These are phyloP conservation scores for Tetracladium marchalianum DNA, from an alignment of 495 filamentous ascomycete genomes.

Conservation along the genomic window DNA sequence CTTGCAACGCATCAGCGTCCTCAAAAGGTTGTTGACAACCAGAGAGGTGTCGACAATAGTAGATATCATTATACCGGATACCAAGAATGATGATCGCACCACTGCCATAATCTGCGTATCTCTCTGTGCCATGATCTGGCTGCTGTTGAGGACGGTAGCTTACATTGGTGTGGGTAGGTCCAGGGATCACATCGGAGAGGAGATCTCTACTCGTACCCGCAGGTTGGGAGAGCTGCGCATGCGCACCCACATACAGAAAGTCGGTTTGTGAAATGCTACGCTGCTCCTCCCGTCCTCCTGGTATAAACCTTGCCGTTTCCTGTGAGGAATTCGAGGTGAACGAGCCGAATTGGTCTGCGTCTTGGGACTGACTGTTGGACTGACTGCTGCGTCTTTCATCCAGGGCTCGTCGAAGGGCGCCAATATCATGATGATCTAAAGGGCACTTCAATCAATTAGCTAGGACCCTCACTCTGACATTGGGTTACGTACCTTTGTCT, in stretches of 20 bases:
- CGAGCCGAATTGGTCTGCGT: neutral
- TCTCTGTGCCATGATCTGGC: neutral
- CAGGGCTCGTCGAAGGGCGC: slow-evolving; percentile 1
- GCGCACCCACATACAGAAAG: neutral
- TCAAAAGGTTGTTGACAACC: slow-evolving; percentile 8
- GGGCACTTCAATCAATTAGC: slow-evolving; percentile 12
- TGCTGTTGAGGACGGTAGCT: neutral
- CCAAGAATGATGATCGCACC: slow-evolving; percentile 12
- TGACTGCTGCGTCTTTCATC: neutral
- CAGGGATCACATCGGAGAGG: neutral
- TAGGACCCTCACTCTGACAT: neutral
- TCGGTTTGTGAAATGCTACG: neutral
- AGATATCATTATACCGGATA: neutral
- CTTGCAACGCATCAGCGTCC: slow-evolving; percentile 8
- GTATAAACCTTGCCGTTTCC: neutral
- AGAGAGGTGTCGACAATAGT: slow-evolving; percentile 9
- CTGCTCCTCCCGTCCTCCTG: neutral
- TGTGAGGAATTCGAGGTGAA: slow-evolving; percentile 5
- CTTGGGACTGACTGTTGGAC: neutral
- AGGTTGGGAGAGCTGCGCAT: no score
- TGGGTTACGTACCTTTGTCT: slow-evolving; percentile 9
- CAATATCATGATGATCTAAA: slow-evolving; percentile 18
- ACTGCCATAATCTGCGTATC: slow-evolving; percentile 10
- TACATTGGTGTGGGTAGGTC: slow-evolving; percentile 1
- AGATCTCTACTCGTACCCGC: neutral